Conservation (phyloP, 495 filamentous ascomycete genomes). For the Podospora tetraspora region DNA sequence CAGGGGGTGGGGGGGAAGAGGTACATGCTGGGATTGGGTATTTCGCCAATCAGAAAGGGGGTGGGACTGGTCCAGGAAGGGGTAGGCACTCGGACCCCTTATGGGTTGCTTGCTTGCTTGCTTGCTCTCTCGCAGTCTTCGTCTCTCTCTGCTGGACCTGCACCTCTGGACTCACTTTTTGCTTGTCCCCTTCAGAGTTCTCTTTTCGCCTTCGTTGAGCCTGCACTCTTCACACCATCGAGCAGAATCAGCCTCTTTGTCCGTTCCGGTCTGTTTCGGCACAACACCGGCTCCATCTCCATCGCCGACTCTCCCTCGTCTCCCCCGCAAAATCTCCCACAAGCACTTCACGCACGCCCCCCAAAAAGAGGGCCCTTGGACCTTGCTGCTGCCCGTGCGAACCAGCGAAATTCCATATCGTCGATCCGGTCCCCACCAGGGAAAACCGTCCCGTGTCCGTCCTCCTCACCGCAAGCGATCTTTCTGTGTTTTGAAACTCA, state of each 20-base stretch:
- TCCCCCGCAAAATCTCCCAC: background rate
- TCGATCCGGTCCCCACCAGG: slow-evolving; percentile 10
- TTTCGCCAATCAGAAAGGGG: slow-evolving; percentile 25
- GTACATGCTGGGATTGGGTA: slow-evolving; percentile 11
- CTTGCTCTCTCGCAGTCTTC: slow-evolving; percentile 12
- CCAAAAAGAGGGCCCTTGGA: slow-evolving; percentile 6
- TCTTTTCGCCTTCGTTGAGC: slow-evolving; percentile 7
- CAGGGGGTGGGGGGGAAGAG: slow-evolving; percentile 9
- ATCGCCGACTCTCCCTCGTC: background rate
- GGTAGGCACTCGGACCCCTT: slow-evolving; percentile 27
- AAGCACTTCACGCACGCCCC: background rate
- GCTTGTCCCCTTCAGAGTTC: slow-evolving; percentile 1
- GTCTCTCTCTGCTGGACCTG: slow-evolving; percentile 5
- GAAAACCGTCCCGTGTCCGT: slow-evolving; percentile 12
- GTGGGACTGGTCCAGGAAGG: slow-evolving; percentile 8
- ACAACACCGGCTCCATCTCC: background rate
- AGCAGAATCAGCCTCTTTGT: background rate
- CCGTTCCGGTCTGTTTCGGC: background rate
- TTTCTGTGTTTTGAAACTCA: slow-evolving; percentile 12
- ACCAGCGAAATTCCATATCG: slow-evolving; percentile 11
- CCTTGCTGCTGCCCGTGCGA: background rate
- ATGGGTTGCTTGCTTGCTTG: slow-evolving; percentile 8
- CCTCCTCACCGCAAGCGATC: slow-evolving; percentile 7
- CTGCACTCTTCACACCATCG: slow-evolving; percentile 4
- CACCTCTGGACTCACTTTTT: slow-evolving; percentile 10